Conservation (phyloP, 257 asterid species). For the Ligustrum vulgare region DNA sequence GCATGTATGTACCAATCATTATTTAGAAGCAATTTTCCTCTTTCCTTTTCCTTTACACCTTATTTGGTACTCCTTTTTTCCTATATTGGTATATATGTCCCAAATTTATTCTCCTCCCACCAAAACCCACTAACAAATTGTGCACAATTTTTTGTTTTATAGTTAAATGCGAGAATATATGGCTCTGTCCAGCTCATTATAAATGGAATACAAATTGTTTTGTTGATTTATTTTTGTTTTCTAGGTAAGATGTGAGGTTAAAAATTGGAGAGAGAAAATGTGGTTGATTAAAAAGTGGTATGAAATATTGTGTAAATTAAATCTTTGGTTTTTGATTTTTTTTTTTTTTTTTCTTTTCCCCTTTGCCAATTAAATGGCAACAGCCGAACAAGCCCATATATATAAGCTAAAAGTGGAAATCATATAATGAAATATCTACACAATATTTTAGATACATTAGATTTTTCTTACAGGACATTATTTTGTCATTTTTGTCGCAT, state of each 20-base stretch:
- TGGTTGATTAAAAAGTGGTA: no score
- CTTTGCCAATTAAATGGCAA: no score
- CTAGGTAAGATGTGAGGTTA: no score
- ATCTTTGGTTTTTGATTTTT: no score
- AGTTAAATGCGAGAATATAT: neutral
- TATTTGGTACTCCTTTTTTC: conserved; percentile 29
- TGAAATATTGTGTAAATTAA: no score
- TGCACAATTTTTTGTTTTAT: conserved; percentile 1
- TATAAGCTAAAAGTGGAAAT: neutral
- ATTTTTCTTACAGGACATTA: neutral
- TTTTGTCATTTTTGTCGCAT: neutral
- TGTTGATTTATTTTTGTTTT: no score
- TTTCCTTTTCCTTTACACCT: conserved; percentile 25
- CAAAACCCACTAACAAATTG: conserved; percentile 26
- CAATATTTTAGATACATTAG: neutral
- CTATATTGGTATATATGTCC: conserved; percentile 23
- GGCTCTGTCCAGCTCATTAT: no score
- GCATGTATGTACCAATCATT: conserved; percentile 27
- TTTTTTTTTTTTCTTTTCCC: no score
- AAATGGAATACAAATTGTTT: no score
- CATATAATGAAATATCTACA: neutral
- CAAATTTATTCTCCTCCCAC: conserved; percentile 41
- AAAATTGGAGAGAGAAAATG: no score
- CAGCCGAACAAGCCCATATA: no score
- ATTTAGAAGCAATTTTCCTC: neutral